Evolutionary conservation across 257 asterid genomes (phyloP).

Genomic region (Capsicum rhomboideum): DNA sequence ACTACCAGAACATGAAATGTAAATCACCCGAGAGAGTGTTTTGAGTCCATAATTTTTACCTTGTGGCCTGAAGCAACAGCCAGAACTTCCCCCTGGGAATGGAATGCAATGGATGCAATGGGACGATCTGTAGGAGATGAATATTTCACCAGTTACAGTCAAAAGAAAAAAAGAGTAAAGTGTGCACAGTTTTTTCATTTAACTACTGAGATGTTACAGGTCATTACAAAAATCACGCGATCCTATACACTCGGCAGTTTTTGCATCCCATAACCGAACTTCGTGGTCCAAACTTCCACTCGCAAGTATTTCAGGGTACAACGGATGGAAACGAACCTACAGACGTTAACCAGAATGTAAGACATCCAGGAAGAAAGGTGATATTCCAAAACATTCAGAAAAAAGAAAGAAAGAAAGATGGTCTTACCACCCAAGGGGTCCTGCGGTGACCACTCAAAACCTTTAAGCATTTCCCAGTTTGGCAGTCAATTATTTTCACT

Average conservation of each 20-base stretch:
- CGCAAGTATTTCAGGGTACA: conserved; percentile 74
- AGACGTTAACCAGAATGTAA: conserved; percentile 19
- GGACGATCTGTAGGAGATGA: conserved; percentile 66
- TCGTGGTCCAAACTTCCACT: conserved; percentile 98
- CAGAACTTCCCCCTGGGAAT: conserved; percentile 87
- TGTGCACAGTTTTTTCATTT: neutral
- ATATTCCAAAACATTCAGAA: neutral
- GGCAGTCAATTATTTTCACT: conserved; percentile 85
- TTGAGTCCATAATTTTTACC: conserved; percentile 35
- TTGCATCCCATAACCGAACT: conserved; percentile 93
- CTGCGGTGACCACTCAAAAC: conserved; percentile 96
- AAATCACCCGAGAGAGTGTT: neutral
- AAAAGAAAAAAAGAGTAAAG: conserved; percentile 2
- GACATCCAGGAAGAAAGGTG: conserved; percentile 8
- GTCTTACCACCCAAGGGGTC: conserved; percentile 98
- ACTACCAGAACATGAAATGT: conserved; percentile 2
- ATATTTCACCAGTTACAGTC: conserved; percentile 7
- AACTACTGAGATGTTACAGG: conserved; percentile 7
- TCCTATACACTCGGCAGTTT: conserved; percentile 79
- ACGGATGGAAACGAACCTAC: conserved; percentile 97
- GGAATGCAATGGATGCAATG: conserved; percentile 95
- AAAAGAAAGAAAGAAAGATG: neutral
- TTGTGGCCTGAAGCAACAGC: conserved; percentile 99
- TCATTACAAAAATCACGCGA: conserved; percentile 81
- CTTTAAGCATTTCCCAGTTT: conserved; percentile 85